These are phyloP conservation scores for Penicillium maclennaniae DNA, from an alignment of 495 filamentous ascomycete species.

Conservation along the genomic window DNA sequence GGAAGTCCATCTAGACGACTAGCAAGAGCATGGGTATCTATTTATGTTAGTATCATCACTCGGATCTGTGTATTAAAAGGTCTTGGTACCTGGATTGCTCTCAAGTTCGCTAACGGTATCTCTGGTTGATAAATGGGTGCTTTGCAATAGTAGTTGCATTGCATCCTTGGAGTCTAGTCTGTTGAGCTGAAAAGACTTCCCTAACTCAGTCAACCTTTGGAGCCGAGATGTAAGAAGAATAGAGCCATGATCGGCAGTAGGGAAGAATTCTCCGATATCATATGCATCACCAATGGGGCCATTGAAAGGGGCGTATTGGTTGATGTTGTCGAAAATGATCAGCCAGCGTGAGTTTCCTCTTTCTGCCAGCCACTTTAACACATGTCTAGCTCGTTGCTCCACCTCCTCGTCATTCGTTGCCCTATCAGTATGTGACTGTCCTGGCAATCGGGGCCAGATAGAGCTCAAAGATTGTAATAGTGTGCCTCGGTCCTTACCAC, in stretches of 20 bases:
- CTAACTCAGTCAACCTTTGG: slow-evolving; percentile 24
- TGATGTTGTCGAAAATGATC: slow-evolving; percentile 18
- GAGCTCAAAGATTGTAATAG: slow-evolving; percentile 25
- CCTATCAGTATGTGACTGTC: background rate
- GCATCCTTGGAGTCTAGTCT: slow-evolving; percentile 17
- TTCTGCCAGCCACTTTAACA: slow-evolving; percentile 24
- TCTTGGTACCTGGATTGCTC: slow-evolving; percentile 7
- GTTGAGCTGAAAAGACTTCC: slow-evolving; percentile 20
- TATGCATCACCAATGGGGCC: slow-evolving; percentile 20
- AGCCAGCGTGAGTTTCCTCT: slow-evolving; percentile 29
- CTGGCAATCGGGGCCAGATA: slow-evolving; percentile 15
- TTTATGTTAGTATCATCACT: slow-evolving; percentile 14
- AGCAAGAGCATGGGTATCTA: slow-evolving; percentile 21
- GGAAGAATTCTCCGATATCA: slow-evolving; percentile 33
- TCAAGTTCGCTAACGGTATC: slow-evolving; percentile 1
- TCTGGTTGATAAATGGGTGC: slow-evolving; percentile 3
- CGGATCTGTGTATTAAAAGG: background rate
- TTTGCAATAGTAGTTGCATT: slow-evolving; percentile 25
- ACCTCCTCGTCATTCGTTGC: slow-evolving; percentile 12
- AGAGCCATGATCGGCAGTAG: slow-evolving; percentile 35
- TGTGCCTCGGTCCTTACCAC: slow-evolving; percentile 19
- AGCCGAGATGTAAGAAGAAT: slow-evolving; percentile 41
- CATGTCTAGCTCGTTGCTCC: slow-evolving; percentile 17
- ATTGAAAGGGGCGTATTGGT: slow-evolving; percentile 27
- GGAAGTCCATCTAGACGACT: slow-evolving; percentile 38